phyloP scores from a whole-genome alignment of 768 basidiomycete genomes.

The Collybia nuda region DNA sequence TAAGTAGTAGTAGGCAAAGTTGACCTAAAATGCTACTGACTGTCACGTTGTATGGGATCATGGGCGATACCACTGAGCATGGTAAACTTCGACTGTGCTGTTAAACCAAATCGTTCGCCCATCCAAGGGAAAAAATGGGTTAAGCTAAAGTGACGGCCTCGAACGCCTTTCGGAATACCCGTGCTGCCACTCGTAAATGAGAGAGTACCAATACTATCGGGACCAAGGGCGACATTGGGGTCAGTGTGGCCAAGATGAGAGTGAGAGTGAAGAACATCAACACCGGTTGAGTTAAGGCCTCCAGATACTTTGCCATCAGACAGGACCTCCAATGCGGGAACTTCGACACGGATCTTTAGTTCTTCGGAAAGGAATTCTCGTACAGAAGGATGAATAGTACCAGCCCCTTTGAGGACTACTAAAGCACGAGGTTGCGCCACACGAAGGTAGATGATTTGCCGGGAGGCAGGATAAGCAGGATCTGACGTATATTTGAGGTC shows the following conservation, averaged over 20 bases:
- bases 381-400: conserved; percentile 74
- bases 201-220: conserved; percentile 91
- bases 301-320: conserved; percentile 64
- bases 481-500: conserved; percentile 46
- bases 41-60: conserved; percentile 98
- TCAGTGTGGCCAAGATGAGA: conserved; percentile 62
- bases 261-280: conserved; percentile 64
- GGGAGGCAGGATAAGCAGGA: conserved; percentile 92
- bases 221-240: conserved; percentile 85
- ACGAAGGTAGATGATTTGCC: conserved; percentile 90
- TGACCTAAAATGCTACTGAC: conserved; percentile 54
- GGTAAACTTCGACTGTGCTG: conserved; percentile 80
- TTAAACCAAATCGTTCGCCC: conserved; percentile 81
- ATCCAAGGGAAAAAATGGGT: conserved; percentile 99
- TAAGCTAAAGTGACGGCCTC: conserved; percentile 90
- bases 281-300: conserved; percentile 42
- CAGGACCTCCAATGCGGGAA: conserved; percentile 83
- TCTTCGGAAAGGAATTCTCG: conserved; percentile 79
- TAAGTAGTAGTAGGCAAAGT: background rate
- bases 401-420: conserved; percentile 89
- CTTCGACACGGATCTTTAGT: conserved; percentile 84
- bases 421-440: conserved; percentile 93
- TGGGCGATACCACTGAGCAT: conserved; percentile 99
- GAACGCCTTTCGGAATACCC: conserved; percentile 97
- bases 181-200: conserved; percentile 98